Evolutionary conservation across 2,329 filamentous ascomycete genomes (phyloP).

Genomic region (Pyrenophora seminiperda): DNA sequence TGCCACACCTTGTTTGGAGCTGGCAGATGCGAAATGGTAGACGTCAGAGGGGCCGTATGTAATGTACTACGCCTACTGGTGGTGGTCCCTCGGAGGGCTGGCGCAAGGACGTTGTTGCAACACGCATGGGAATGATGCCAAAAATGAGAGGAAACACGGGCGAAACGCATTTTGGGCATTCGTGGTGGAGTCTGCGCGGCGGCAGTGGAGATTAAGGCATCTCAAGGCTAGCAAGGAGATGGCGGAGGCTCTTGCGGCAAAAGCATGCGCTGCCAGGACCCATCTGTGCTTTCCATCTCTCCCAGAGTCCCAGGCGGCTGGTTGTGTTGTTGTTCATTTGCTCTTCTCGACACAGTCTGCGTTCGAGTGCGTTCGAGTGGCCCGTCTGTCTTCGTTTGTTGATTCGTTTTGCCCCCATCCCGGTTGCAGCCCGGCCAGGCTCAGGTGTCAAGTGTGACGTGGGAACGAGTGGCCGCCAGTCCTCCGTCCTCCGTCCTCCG

Average conservation of each 20-base stretch:
- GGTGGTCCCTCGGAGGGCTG: no score
- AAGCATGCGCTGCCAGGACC: not conserved
- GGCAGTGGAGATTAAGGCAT: slow-evolving; percentile 8
- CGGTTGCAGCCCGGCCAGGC: slow-evolving; percentile 6
- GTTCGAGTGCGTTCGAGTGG: not conserved
- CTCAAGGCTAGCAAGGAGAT: slow-evolving; percentile 7
- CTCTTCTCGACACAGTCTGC: not conserved
- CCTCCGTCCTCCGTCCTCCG: slow-evolving; percentile 5
- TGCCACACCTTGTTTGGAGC: not conserved
- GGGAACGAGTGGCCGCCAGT: slow-evolving; percentile 6
- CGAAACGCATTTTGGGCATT: slow-evolving; percentile 13
- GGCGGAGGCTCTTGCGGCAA: slow-evolving; percentile 6
- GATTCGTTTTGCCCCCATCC: slow-evolving; percentile 1
- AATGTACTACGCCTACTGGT: no score
- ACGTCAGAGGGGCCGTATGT: slow-evolving; percentile 3
- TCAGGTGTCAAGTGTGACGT: slow-evolving; percentile 1
- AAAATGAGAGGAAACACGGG: slow-evolving; percentile 16
- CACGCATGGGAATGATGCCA: not conserved
- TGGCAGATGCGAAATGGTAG: slow-evolving; percentile 13
- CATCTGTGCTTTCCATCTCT: not conserved
- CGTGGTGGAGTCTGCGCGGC: slow-evolving; percentile 1
- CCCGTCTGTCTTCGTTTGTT: not conserved
- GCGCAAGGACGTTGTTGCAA: slow-evolving; percentile 7
- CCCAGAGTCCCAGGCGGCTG: not conserved
- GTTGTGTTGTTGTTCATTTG: not conserved